Base-by-base conservation (phyloP, 148 eudicot species). In the Vaccinium myrtillus region DNA sequence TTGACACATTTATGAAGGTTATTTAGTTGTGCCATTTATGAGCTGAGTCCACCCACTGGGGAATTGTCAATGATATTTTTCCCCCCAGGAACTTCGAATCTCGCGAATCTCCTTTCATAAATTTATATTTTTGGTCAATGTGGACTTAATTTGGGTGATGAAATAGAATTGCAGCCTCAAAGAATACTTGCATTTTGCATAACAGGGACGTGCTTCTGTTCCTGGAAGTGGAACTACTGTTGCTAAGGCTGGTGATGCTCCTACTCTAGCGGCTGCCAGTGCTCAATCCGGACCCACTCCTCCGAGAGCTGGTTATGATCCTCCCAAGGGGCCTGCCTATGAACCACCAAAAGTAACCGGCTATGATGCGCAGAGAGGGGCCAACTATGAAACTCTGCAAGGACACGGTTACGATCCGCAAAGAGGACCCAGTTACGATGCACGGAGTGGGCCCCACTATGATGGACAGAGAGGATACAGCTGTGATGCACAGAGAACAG, bases 141-240 rank as follows among this genome's bases (percentile, higher is more conserved):
- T 46, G 8, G 25, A 27, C 75, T 51, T 51, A 21, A 27, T 8
- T 74, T 43, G 5, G 55, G 71, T 43, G 53, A 21, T 80, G 70
- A 59, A 55, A 7, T 80, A 58, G 53, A 74, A 48, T 25, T 23
- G 16, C 16, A 81, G 43, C 39, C 30, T 8, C 55, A 67, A n/a
- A 48, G 36, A 32, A 61, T 21, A 27, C 23, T 75, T 75, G 70
- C 54, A 36, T 82, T 76, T 82, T 86, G 59, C 30, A 53, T 77
- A 7, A 65, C 91, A 93, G 94, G 95, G 83, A 27, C 93, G 86
- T 84, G 87, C 78, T 50, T 77, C 90, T 19, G 90, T 81, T 82
- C 85, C 92, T 51, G 87, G 85, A 50, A 87, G 75, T 79, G 86
- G 81, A 81, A 83, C 87, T 77, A 88, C 87, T 70, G 82, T 73